Percentiles rank a stretch among this genome's conserved stretches.
phyloP scores from a whole-genome alignment of 257 asterid genomes.

The Solanum habrochaites region DNA sequence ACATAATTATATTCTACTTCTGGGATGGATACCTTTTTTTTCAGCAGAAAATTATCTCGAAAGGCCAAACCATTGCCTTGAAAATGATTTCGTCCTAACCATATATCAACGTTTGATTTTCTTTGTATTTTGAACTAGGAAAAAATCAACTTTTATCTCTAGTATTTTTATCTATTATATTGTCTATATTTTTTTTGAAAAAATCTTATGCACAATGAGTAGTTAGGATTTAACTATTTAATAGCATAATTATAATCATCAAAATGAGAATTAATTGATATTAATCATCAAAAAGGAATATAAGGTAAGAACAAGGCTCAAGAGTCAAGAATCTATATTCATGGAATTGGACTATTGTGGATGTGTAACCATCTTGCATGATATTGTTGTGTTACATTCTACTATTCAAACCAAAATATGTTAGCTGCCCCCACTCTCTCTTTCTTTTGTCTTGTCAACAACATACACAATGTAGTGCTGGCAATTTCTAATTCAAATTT shows the following conservation, averaged over 20 bases:
- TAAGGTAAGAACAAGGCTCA: not conserved
- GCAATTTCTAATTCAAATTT: not conserved
- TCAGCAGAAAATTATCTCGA: not conserved
- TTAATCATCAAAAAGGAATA: not conserved
- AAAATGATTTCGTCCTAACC: too few relatives aligned
- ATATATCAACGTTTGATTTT: not conserved
- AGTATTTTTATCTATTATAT: not conserved
- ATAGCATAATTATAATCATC: not conserved
- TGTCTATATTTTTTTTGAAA: too few relatives aligned
- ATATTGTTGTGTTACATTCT: not conserved
- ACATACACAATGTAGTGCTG: not conserved
- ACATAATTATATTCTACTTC: not conserved
- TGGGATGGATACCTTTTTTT: not conserved
- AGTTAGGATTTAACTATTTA: too few relatives aligned
- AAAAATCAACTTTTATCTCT: not conserved
- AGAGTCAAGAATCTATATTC: not conserved
- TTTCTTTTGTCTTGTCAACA: not conserved
- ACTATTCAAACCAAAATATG: not conserved
- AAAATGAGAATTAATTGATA: not conserved
- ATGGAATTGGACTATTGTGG: not conserved
- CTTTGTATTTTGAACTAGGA: not conserved
- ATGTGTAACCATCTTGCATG: not conserved
- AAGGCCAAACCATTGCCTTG: too few relatives aligned
- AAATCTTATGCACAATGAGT: not conserved
- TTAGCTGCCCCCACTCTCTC: not conserved